A percentile compares a stretch with the other conserved stretches of the same genome.
Conservation (phyloP, 176 grass and related monocot genomes). For the Thalia dealbata region DNA sequence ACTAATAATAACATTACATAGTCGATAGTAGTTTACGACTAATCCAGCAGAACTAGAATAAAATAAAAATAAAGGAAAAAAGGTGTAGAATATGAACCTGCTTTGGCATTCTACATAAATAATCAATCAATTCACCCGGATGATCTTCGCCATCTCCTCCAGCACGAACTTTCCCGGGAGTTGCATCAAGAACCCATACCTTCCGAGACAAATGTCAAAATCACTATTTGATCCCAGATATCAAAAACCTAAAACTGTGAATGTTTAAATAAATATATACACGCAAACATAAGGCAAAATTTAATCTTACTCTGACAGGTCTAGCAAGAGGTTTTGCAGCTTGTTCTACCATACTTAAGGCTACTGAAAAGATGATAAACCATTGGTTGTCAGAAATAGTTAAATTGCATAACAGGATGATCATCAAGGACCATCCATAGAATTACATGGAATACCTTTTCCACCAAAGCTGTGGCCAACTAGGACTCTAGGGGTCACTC, state of each 20-base stretch:
- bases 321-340: slow-evolving; percentile 91
- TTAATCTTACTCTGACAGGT: slow-evolving; percentile 69
- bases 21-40: neutral
- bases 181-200: slow-evolving; percentile 97
- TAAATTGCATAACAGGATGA: neutral
- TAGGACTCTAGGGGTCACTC: slow-evolving; percentile 75
- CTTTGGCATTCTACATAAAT: slow-evolving; percentile 63
- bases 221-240: slow-evolving; percentile 3
- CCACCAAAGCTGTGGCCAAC: slow-evolving; percentile 98
- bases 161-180: slow-evolving; percentile 80
- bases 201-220: slow-evolving; percentile 29
- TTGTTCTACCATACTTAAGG: slow-evolving; percentile 98
- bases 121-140: slow-evolving; percentile 75
- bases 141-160: slow-evolving; percentile 97
- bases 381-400: neutral
- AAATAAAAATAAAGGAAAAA: neutral
- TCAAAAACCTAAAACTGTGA: neutral
- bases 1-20: neutral
- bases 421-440: neutral
- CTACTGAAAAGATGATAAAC: slow-evolving; percentile 42
- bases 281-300: slow-evolving; percentile 1
- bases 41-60: neutral
- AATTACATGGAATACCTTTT: slow-evolving; percentile 56
- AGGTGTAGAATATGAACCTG: slow-evolving; percentile 30
- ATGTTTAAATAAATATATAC: neutral